phyloP scores from a whole-genome alignment of 2,329 filamentous ascomycete genomes.

The Phialophora macrospora region DNA sequence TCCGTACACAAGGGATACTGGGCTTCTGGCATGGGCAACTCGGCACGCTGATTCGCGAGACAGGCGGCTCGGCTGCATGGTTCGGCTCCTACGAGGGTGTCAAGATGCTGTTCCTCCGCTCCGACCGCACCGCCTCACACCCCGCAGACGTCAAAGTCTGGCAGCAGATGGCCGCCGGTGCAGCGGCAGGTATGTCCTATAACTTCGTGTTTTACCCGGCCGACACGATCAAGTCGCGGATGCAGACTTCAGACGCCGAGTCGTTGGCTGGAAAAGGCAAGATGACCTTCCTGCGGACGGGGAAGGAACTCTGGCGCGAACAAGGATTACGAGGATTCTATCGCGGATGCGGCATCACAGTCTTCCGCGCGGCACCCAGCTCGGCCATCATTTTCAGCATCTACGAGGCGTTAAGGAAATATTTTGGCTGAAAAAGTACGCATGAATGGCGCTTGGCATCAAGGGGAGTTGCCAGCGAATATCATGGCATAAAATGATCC shows the following conservation, averaged over 20 bases:
- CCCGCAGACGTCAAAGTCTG: constrained; percentile 67
- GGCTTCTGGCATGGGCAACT: constrained; percentile 97
- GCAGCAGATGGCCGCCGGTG: constrained; percentile 87
- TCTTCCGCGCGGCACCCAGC: constrained; percentile 83
- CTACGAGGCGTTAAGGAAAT: constrained; percentile 80
- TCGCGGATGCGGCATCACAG: constrained; percentile 92
- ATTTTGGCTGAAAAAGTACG: constrained; percentile 53
- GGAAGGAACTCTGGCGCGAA: constrained; percentile 75
- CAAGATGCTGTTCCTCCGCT: constrained; percentile 69
- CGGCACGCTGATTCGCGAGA: constrained; percentile 91
- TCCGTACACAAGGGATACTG: constrained; percentile 76
- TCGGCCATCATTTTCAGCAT: constrained; percentile 98
- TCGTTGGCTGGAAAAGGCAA: constrained; percentile 44
- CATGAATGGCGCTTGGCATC: not conserved
- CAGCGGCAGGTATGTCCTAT: constrained; percentile 87
- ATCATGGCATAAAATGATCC: no score
- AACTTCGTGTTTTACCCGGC: constrained; percentile 98
- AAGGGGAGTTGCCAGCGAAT: no score
- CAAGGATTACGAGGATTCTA: constrained; percentile 86
- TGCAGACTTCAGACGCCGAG: constrained; percentile 70
- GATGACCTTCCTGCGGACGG: constrained; percentile 70
- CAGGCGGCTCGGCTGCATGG: constrained; percentile 91
- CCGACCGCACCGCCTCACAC: constrained; percentile 49
- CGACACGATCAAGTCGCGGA: constrained; percentile 94
- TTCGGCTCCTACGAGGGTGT: constrained; percentile 89